phyloP scores from a whole-genome alignment of 257 asterid genomes.

The Solanum clarkiae region DNA sequence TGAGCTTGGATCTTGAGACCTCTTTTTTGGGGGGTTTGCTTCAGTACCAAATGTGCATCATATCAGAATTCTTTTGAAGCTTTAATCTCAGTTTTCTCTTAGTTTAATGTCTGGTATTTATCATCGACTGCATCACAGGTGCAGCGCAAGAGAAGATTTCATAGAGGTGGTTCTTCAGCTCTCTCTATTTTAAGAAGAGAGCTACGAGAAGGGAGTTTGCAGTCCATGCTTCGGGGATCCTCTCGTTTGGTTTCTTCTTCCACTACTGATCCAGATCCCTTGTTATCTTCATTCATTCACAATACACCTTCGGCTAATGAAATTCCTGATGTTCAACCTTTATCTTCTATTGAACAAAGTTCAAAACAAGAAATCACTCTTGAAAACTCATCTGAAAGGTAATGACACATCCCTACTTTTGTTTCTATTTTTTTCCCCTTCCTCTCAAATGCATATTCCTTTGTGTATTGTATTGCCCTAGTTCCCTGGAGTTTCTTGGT shows the following conservation, averaged over 20 bases:
- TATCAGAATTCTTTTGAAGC: not conserved
- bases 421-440: not conserved
- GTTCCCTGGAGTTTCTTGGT: not conserved
- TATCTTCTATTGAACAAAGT: conserved; percentile 20
- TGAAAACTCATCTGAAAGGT: conserved; percentile 39
- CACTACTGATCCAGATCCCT: conserved; percentile 48
- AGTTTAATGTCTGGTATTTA: not conserved
- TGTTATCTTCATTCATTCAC: conserved; percentile 60
- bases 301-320: conserved; percentile 35
- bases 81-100: not conserved
- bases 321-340: conserved; percentile 21
- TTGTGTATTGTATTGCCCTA: not conserved
- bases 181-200: conserved; percentile 45
- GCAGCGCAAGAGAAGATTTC: conserved; percentile 58
- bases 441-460: not conserved
- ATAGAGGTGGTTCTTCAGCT: conserved; percentile 41
- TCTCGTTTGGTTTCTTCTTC: conserved; percentile 32
- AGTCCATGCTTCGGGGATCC: conserved; percentile 48
- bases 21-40: not conserved
- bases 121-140: conserved; percentile 49
- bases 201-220: conserved; percentile 58
- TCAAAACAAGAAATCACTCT: conserved; percentile 13
- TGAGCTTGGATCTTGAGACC: not conserved
- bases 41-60: not conserved
- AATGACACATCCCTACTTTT: not conserved